These are phyloP conservation scores for Rhodotorula sp. DNA, from an alignment of 1,284 basidiomycete species.

Conservation along the genomic window DNA sequence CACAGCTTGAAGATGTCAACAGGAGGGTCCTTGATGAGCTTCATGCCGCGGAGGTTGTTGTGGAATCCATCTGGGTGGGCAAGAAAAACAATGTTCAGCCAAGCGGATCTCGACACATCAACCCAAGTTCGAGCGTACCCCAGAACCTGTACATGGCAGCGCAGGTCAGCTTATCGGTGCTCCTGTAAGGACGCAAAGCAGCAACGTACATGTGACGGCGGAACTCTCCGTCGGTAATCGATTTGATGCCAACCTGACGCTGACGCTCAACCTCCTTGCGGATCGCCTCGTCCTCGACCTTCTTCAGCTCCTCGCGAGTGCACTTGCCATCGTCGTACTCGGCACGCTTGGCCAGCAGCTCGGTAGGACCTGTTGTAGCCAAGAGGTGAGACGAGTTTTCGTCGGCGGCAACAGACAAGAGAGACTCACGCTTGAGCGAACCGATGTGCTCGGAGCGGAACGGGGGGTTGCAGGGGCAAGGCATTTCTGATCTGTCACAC, in stretches of 20 bases:
- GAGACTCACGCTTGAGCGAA: conserved; percentile 45
- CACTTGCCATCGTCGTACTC: conserved; percentile 45
- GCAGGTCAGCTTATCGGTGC: neutral
- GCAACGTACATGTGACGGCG: conserved; percentile 26
- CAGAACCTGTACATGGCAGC: conserved; percentile 40
- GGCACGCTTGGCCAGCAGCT: conserved; percentile 45
- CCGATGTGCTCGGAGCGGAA: conserved; percentile 51
- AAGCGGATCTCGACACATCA: too few relatives aligned
- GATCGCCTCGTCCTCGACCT: conserved; percentile 50
- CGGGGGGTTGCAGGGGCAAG: conserved; percentile 39
- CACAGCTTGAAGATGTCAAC: conserved; percentile 51
- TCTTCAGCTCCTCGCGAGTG: conserved; percentile 44
- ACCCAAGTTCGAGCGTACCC: neutral
- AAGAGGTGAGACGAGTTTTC: neutral
- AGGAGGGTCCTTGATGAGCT: conserved; percentile 53
- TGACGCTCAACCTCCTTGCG: conserved; percentile 49
- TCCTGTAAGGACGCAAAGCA: neutral
- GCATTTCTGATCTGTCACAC: neutral
- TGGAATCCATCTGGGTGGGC: conserved; percentile 56
- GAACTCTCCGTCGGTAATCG: conserved; percentile 52
- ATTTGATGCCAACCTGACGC: conserved; percentile 45
- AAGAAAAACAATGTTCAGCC: too few relatives aligned
- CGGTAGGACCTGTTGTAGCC: conserved; percentile 34
- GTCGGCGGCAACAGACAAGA: neutral
- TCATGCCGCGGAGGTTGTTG: conserved; percentile 60